Evolutionary conservation across 768 basidiomycete species (phyloP).

Genomic region (Kondoa subrosea): DNA sequence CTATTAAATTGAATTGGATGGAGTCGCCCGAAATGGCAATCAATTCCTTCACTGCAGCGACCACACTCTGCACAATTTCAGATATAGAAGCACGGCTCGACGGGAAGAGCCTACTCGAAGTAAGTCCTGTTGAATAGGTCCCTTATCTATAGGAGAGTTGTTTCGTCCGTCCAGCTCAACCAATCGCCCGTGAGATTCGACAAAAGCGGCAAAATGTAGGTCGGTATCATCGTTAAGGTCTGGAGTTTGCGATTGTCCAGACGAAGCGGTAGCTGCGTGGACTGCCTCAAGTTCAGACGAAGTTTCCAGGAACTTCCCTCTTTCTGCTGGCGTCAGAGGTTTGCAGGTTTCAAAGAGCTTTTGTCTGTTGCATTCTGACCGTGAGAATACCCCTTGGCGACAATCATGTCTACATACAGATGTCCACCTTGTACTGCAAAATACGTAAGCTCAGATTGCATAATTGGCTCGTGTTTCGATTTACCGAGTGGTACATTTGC

Average conservation of each 20-base stretch:
- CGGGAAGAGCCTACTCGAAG: conserved; percentile 22
- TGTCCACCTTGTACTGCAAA: background rate
- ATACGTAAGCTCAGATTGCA: background rate
- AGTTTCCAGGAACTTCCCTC: conserved; percentile 56
- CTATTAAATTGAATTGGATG: conserved; percentile 52
- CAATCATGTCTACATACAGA: background rate
- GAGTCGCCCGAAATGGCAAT: conserved; percentile 39
- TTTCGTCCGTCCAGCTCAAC: conserved; percentile 73
- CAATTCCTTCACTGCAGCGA: conserved; percentile 46
- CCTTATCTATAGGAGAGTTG: conserved; percentile 56
- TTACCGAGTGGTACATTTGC: conserved; percentile 40
- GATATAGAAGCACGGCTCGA: background rate
- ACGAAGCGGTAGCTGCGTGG: conserved; percentile 50
- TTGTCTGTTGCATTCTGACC: background rate
- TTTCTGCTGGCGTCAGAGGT: conserved; percentile 56
- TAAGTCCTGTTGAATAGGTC: conserved; percentile 1
- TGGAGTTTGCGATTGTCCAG: conserved; percentile 53
- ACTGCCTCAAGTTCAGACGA: conserved; percentile 60
- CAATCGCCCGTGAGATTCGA: conserved; percentile 49
- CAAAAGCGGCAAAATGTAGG: conserved; percentile 75
- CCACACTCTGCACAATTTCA: conserved; percentile 42
- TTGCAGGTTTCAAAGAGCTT: conserved; percentile 42
- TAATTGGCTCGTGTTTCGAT: background rate
- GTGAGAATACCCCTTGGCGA: background rate
- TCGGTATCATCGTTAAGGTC: conserved; percentile 46